A percentile compares a stretch with the other conserved stretches of the same genome.
These are phyloP conservation scores for Fusarium metavorans DNA, from an alignment of 2,329 filamentous ascomycete genomes.

Conservation along the genomic window DNA sequence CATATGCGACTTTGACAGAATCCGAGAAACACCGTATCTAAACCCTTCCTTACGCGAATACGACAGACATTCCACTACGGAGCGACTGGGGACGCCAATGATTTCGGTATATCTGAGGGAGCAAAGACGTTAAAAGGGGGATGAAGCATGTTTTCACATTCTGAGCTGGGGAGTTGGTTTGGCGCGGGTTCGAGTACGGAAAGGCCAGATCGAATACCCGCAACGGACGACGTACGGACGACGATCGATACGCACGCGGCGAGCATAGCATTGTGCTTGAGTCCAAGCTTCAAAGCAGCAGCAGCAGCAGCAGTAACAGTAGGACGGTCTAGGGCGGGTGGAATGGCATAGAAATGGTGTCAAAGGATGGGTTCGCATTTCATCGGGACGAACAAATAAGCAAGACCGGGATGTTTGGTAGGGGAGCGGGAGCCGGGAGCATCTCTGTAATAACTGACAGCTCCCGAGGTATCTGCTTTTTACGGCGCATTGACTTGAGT, in stretches of 20 bases:
- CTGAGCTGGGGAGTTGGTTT: conserved; percentile 1
- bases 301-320: neutral
- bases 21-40: conserved; percentile 61
- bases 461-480: conserved; percentile 39
- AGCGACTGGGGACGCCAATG: conserved; percentile 13
- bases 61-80: conserved; percentile 20
- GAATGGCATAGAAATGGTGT: conserved; percentile 47
- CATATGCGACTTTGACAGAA: conserved; percentile 48
- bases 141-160: conserved; percentile 28
- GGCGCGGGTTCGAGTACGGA: conserved; percentile 13
- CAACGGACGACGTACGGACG: neutral
- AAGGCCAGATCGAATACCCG: neutral
- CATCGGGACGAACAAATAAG: conserved; percentile 43
- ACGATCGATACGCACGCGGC: neutral
- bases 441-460: conserved; percentile 31
- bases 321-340: conserved; percentile 27
- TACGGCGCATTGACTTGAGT: conserved; percentile 43
- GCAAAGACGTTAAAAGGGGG: conserved; percentile 38
- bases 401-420: conserved; percentile 40
- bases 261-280: neutral
- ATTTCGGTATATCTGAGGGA: conserved; percentile 17
- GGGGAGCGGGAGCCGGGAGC: conserved; percentile 27
- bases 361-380: conserved; percentile 47
- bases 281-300: conserved; percentile 14
- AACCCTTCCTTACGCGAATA: conserved; percentile 31